These are phyloP conservation scores for Lasiosphaeria ovina DNA, from an alignment of 495 filamentous ascomycete species.

Conservation along the genomic window DNA sequence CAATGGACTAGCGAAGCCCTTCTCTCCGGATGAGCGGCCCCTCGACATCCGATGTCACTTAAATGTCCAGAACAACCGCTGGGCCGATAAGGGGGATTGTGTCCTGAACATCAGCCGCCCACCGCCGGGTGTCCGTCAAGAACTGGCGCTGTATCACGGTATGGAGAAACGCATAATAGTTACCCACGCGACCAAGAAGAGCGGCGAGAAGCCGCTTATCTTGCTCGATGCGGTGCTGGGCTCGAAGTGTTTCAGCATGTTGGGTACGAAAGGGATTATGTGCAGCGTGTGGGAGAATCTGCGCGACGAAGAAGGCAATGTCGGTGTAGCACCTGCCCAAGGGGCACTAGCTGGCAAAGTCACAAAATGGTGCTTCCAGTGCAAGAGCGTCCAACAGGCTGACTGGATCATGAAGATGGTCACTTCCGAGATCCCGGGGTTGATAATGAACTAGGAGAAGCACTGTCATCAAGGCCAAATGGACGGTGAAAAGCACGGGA, in stretches of 20 bases:
- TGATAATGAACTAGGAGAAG: constrained; percentile 28
- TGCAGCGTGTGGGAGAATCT: constrained; percentile 84
- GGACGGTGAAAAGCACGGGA: not conserved
- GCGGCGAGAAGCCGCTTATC: constrained; percentile 63
- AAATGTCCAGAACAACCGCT: constrained; percentile 72
- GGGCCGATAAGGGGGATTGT: constrained; percentile 87
- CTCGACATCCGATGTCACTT: constrained; percentile 81
- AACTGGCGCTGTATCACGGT: constrained; percentile 50
- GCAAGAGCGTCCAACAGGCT: constrained; percentile 42
- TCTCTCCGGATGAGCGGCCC: constrained; percentile 28
- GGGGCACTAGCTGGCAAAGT: constrained; percentile 73
- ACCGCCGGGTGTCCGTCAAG: constrained; percentile 53
- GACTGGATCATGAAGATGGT: constrained; percentile 47
- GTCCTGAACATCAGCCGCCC: constrained; percentile 76
- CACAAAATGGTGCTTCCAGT: constrained; percentile 81
- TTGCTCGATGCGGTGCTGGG: constrained; percentile 82
- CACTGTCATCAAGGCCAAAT: constrained; percentile 1
- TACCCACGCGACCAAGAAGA: constrained; percentile 47
- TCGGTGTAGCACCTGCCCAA: constrained; percentile 61
- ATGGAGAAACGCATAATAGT: constrained; percentile 83
- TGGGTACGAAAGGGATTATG: constrained; percentile 81
- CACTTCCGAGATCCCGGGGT: constrained; percentile 42
- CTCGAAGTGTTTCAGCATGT: constrained; percentile 77
- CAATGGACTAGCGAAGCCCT: constrained; percentile 37
- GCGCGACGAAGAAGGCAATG: constrained; percentile 63